Evolutionary conservation across 148 eudicot species (phyloP).

Genomic region (Cornus controversa): DNA sequence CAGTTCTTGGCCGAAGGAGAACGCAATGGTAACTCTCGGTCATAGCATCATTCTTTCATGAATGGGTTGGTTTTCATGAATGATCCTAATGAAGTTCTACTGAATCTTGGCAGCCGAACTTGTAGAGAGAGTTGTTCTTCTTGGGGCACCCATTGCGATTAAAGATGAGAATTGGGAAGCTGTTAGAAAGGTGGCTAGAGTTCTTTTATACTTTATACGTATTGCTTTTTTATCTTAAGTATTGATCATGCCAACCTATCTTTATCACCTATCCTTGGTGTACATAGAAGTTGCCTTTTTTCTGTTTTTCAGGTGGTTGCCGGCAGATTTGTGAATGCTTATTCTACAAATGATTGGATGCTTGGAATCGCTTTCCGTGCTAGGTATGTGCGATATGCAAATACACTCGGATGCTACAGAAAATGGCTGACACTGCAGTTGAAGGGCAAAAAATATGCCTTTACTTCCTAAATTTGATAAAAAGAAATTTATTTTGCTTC

Average conservation of each 20-base stretch:
- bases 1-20: slow-evolving; percentile 61
- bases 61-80: neutral
- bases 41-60: slow-evolving; percentile 2
- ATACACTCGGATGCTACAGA: neutral
- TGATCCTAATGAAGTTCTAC: slow-evolving; percentile 15
- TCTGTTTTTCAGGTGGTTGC: slow-evolving; percentile 69
- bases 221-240: neutral
- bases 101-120: slow-evolving; percentile 60
- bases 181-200: slow-evolving; percentile 66
- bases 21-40: slow-evolving; percentile 42
- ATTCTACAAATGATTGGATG: slow-evolving; percentile 88
- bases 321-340: slow-evolving; percentile 93
- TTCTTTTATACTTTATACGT: neutral
- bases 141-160: slow-evolving; percentile 84
- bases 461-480: too few species aligned
- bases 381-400: slow-evolving; percentile 42
- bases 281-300: slow-evolving; percentile 4
- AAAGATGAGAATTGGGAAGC: slow-evolving; percentile 88
- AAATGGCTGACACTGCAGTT: neutral
- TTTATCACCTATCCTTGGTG: neutral
- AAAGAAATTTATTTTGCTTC: too few species aligned
- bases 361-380: slow-evolving; percentile 98
- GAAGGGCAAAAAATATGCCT: neutral
- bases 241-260: neutral
- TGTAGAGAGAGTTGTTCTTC: slow-evolving; percentile 95